Base-by-base conservation (phyloP, 306 rosid species). In the Astragalus glycyphyllos region DNA sequence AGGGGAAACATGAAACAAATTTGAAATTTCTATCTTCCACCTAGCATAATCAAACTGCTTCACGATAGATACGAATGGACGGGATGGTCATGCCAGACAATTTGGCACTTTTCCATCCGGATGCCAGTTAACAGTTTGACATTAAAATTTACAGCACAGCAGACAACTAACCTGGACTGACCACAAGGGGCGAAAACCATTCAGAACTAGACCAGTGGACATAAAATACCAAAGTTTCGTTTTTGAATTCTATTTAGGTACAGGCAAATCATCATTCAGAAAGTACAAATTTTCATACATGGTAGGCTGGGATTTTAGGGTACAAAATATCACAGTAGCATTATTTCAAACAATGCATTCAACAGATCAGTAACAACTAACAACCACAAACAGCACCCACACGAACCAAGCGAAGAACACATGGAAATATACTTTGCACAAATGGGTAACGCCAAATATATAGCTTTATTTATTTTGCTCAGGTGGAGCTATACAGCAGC, bases 311-410 rank as follows among this genome's bases (percentile, higher is more conserved):
- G 60, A 31, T 42, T 61, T 15, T 51, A 12, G 58, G 41, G 45
- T 10, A 49, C 40, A 4, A 71, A 2, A 68, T 48, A 38, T n/a
- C 10, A 77, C 12, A 50, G 40, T 50, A 47, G 29, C 56, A 41
- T 8, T 54, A 20, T 29, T 68, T 77, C 59, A 69, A 60, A 62
- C 50, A 59, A 68, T 3, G 9, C 15, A 68, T 60, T 34, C 29
- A 15, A 38, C 66, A 53, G 14, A 51, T 50, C 3, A 2, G 31
- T 41, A 41, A 41, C 6, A 4, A 16, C 15, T 32, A 58, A 45
- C 35, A 53, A 47, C 49, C 55, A 79, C 40, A 75, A 47, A n/a
- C 5, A 62, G 34, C 55, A 51, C 10, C 26, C 5, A 48, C 71
- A 14, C 26, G 69, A 72, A 71, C 63, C 42, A 46, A 6, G 46